Percentiles rank a stretch among this genome's conserved stretches.
phyloP scores from a whole-genome alignment of 2,329 filamentous ascomycete genomes.

The Ascosphaera acerosa region DNA sequence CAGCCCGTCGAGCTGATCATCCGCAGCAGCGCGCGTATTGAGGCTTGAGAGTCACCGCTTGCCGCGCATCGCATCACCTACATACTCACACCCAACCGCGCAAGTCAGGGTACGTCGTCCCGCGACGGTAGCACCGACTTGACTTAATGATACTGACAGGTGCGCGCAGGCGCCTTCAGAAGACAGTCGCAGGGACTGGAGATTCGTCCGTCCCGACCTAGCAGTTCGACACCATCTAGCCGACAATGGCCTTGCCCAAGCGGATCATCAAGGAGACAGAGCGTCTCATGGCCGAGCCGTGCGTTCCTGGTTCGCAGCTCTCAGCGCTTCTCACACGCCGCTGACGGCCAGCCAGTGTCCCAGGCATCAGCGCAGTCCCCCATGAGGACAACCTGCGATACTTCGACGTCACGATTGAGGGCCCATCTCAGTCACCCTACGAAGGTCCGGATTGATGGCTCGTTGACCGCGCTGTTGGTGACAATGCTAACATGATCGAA shows the following conservation, averaged over 20 bases:
- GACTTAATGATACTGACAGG: no score
- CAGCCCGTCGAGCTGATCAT: no score
- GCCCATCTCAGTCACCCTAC: slow-evolving; percentile 76
- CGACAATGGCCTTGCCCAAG: slow-evolving; percentile 57
- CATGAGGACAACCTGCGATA: slow-evolving; percentile 96
- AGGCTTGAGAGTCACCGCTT: no score
- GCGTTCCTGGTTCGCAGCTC: slow-evolving; percentile 16
- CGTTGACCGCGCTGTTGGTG: no score
- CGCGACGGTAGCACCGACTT: no score
- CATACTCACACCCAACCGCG: no score
- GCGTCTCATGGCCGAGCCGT: slow-evolving; percentile 90
- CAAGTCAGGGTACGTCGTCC: no score
- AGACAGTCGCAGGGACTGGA: no score
- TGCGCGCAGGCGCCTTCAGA: no score
- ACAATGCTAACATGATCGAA: slow-evolving; percentile 5
- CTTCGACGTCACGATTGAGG: slow-evolving; percentile 93
- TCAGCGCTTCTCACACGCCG: neutral
- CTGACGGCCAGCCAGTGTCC: slow-evolving; percentile 52
- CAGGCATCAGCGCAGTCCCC: slow-evolving; percentile 82
- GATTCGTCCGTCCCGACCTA: no score
- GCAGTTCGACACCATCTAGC: neutral
- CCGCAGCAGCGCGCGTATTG: no score
- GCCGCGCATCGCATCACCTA: no score
- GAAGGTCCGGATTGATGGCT: slow-evolving; percentile 55
- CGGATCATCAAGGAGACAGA: slow-evolving; percentile 97